Evolutionary conservation across 805 yeast genomes (phyloP).

Genomic region (Kuraishia borneana): DNA sequence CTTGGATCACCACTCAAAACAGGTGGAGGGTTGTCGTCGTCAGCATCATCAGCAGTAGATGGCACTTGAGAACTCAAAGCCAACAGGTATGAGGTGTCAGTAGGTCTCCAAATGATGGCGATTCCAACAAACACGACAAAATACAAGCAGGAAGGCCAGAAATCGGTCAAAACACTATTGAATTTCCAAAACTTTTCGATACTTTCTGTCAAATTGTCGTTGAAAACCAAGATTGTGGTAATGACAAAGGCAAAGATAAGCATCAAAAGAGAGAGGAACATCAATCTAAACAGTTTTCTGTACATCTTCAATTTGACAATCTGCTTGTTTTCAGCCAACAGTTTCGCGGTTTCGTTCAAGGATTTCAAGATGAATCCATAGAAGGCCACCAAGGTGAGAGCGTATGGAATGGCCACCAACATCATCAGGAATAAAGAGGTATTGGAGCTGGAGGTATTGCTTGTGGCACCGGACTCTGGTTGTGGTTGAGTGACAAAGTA

Average conservation of each 20-base stretch:
- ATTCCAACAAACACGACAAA: conserved; percentile 73
- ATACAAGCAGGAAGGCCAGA: conserved; percentile 91
- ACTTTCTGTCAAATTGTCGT: conserved; percentile 64
- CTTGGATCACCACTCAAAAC: conserved; percentile 9
- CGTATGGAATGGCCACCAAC: conserved; percentile 59
- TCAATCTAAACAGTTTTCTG: conserved; percentile 61
- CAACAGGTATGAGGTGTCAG: conserved; percentile 86
- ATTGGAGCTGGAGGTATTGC: conserved; percentile 3
- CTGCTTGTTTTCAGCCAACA: conserved; percentile 78
- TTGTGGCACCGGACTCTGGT: conserved; percentile 19
- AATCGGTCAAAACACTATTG: conserved; percentile 78
- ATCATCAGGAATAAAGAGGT: conserved; percentile 34
- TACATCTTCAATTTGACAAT: conserved; percentile 84
- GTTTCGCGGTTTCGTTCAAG: conserved; percentile 61
- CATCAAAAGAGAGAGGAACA: conserved; percentile 60
- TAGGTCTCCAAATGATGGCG: conserved; percentile 95
- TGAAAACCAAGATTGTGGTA: conserved; percentile 58
- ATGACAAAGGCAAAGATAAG: conserved; percentile 62
- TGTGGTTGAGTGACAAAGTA: conserved; percentile 21
- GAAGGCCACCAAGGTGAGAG: conserved; percentile 57
- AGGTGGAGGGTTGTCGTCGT: conserved; percentile 17
- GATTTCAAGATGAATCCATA: conserved; percentile 68
- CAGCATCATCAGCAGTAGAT: conserved; percentile 42
- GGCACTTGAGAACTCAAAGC: conserved; percentile 93
- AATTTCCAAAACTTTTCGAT: conserved; percentile 88